Evolutionary conservation across 192 early-diverging fungal species (phyloP).

Genomic region (Linderina pennispora): DNA sequence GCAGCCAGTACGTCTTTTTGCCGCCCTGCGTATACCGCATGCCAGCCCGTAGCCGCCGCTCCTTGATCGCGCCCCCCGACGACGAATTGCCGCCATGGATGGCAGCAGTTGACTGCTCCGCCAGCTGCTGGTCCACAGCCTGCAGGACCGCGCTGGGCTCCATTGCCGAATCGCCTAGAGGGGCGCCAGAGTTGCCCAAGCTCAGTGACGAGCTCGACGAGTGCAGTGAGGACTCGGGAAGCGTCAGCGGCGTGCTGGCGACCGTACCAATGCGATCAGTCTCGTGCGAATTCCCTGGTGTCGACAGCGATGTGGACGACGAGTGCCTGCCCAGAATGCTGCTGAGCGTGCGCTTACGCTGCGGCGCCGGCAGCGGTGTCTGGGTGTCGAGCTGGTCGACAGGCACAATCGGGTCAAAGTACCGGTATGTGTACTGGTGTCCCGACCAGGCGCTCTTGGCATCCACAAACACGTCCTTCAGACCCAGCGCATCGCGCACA

Average conservation of each 20-base stretch:
- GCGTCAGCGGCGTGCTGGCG: background rate
- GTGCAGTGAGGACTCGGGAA: conserved; percentile 12
- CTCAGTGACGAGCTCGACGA: background rate
- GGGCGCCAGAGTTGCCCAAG: background rate
- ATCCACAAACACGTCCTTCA: conserved; percentile 81
- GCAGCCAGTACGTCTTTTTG: conserved; percentile 50
- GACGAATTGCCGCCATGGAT: conserved; percentile 7
- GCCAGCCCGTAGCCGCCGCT: conserved; percentile 46
- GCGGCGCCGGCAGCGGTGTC: conserved; percentile 45
- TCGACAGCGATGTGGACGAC: conserved; percentile 62
- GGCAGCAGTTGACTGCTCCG: too few species aligned
- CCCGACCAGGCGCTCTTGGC: conserved; percentile 71
- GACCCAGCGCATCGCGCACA: conserved; percentile 71
- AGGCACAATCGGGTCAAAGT: conserved; percentile 70
- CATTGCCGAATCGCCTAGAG: too few species aligned
- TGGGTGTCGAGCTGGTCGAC: conserved; percentile 49
- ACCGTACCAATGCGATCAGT: background rate
- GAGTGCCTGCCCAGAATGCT: conserved; percentile 56
- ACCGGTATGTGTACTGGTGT: conserved; percentile 67
- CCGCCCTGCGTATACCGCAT: conserved; percentile 51
- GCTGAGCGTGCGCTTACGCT: background rate
- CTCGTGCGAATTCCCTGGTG: conserved; percentile 56
- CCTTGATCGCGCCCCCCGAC: conserved; percentile 26
- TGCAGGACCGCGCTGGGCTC: too few species aligned
- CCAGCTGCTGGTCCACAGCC: too few species aligned